Percentiles rank a stretch among this genome's conserved stretches.
Evolutionary conservation across 2,329 filamentous ascomycete species (phyloP).

Genomic region (Alternaria dauci): DNA sequence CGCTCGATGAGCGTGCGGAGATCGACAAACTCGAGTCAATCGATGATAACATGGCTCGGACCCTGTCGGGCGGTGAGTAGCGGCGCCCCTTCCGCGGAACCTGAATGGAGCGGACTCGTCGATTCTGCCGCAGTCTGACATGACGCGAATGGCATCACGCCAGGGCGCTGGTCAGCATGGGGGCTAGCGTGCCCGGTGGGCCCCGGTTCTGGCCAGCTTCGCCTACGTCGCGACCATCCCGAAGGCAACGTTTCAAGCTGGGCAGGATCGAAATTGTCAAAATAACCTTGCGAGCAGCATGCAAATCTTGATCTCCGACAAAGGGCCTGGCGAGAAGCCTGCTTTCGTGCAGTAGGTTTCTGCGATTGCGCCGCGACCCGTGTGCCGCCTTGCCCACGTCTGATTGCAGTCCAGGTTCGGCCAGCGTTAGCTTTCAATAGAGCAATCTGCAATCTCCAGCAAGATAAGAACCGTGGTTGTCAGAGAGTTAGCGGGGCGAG

Average conservation of each 20-base stretch:
- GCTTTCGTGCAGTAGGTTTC: neutral
- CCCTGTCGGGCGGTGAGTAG: slow-evolving; percentile 32
- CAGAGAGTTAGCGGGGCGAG: slow-evolving; percentile 11
- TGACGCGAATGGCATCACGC: slow-evolving; percentile 35
- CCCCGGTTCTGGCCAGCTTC: slow-evolving; percentile 30
- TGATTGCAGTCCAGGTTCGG: slow-evolving; percentile 1
- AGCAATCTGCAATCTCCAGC: slow-evolving; percentile 2
- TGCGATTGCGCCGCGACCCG: slow-evolving; percentile 1
- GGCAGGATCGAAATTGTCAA: slow-evolving; percentile 16
- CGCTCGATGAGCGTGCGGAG: slow-evolving; percentile 21
- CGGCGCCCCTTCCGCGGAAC: slow-evolving; percentile 1
- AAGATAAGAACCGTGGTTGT: slow-evolving; percentile 20
- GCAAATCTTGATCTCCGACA: slow-evolving; percentile 9
- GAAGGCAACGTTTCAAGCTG: slow-evolving; percentile 31
- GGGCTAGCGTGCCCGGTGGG: slow-evolving; percentile 27
- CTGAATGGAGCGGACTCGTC: slow-evolving; percentile 26
- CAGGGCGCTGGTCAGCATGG: slow-evolving; percentile 27
- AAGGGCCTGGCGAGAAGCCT: neutral
- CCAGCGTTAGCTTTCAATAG: slow-evolving; percentile 7
- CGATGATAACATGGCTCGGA: slow-evolving; percentile 26
- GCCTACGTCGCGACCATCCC: slow-evolving; percentile 14
- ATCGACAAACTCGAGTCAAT: slow-evolving; percentile 41
- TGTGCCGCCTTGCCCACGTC: neutral
- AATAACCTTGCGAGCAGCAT: slow-evolving; percentile 11
- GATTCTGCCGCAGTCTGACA: slow-evolving; percentile 40